Evolutionary conservation across 129 eudicot species (phyloP).

Genomic region (Arctium minus): DNA sequence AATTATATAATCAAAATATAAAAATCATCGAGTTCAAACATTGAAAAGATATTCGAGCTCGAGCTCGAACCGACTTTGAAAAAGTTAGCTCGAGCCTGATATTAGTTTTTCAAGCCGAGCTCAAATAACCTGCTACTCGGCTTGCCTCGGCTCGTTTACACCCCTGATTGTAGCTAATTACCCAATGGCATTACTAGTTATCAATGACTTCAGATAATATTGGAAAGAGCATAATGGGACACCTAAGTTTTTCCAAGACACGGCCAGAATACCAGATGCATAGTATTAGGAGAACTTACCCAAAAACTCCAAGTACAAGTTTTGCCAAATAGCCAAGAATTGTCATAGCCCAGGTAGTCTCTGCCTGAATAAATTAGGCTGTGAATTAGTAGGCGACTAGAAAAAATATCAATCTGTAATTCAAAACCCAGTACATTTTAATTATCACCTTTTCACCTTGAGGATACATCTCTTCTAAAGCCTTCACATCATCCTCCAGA

Average conservation of each 20-base stretch:
- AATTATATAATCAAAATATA: too few species aligned
- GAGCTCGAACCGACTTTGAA: too few species aligned
- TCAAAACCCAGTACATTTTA: conserved; percentile 1
- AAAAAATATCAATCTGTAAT: not conserved
- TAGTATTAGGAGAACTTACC: conserved; percentile 45
- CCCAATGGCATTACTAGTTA: not conserved
- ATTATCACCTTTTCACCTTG: conserved; percentile 96
- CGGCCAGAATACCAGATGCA: not conserved
- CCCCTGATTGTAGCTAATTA: not conserved
- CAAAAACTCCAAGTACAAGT: conserved; percentile 77
- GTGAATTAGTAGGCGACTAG: not conserved
- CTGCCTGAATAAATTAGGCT: conserved; percentile 61
- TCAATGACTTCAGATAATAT: not conserved
- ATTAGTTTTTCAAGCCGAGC: too few species aligned
- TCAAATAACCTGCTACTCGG: too few species aligned
- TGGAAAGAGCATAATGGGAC: not conserved
- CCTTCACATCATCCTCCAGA: conserved; percentile 90
- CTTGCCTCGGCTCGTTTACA: too few species aligned
- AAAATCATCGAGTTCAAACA: too few species aligned
- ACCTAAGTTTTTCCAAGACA: not conserved
- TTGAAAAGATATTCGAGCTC: too few species aligned
- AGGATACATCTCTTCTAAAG: conserved; percentile 98
- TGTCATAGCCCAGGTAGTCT: conserved; percentile 94
- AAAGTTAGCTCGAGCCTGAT: too few species aligned
- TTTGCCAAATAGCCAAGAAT: conserved; percentile 94